A percentile compares a stretch with the other conserved stretches of the same genome.
These are phyloP conservation scores for Colletotrichum tamarilloi DNA, from an alignment of 2,329 filamentous ascomycete genomes.

Conservation along the genomic window DNA sequence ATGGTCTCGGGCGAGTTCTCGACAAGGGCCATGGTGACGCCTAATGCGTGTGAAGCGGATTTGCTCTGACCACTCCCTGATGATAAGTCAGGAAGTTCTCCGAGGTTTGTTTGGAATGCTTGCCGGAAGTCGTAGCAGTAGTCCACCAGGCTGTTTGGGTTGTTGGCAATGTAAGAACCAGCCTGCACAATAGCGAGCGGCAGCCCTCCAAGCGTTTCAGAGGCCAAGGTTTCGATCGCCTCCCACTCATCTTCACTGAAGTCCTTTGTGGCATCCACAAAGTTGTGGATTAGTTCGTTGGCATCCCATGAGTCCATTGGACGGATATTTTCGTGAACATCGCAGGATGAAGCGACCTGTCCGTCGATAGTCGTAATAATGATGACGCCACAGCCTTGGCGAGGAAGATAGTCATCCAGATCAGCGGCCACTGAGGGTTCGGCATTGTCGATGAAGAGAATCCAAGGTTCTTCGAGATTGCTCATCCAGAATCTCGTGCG, in stretches of 20 bases:
- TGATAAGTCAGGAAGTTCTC: not conserved
- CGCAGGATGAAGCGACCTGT: not conserved
- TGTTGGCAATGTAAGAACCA: not conserved
- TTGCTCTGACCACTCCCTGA: too few species aligned
- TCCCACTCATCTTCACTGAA: not conserved
- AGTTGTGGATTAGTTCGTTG: not conserved
- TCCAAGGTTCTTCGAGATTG: not conserved
- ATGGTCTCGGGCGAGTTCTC: not conserved
- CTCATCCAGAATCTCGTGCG: not conserved
- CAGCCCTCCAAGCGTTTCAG: not conserved
- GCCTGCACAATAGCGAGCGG: not conserved
- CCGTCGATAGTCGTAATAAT: not conserved
- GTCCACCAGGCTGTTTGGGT: not conserved
- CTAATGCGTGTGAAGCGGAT: too few species aligned
- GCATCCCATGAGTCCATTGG: not conserved
- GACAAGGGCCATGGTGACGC: too few species aligned
- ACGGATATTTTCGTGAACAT: not conserved
- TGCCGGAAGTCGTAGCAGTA: not conserved
- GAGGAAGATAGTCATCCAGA: not conserved
- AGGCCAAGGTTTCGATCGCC: not conserved
- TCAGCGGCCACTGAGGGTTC: not conserved
- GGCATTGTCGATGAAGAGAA: not conserved
- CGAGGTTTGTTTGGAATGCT: not conserved
- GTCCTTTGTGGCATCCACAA: not conserved
- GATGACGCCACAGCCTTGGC: not conserved